Evolutionary conservation across 306 rosid species (phyloP).

Genomic region (Corylus avellana): DNA sequence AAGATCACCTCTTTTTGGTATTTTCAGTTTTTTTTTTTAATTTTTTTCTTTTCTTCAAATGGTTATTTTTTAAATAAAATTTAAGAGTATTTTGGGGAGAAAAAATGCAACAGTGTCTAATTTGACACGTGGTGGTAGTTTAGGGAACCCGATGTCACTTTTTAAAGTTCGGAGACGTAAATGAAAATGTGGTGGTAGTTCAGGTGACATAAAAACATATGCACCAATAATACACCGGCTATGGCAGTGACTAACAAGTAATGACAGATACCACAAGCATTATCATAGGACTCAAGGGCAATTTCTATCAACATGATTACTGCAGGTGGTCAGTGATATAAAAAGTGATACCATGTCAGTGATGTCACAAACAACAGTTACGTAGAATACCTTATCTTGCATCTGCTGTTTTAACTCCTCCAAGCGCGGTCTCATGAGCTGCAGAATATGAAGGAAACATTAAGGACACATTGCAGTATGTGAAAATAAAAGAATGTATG

Average conservation of each 20-base stretch:
- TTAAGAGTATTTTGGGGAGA: too few relatives aligned
- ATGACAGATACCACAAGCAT: not conserved
- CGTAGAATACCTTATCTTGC: constrained; percentile 53
- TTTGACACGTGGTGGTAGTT: too few relatives aligned
- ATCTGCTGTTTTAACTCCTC: constrained; percentile 58
- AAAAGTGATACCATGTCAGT: constrained; percentile 13
- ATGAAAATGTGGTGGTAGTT: too few relatives aligned
- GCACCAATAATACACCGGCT: not conserved
- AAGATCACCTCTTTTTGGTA: too few relatives aligned
- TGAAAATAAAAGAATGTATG: not conserved
- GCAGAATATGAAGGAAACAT: constrained; percentile 34
- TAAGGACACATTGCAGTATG: constrained; percentile 9
- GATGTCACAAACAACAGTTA: constrained; percentile 17
- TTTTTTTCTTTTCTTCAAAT: too few relatives aligned
- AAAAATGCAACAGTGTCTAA: too few relatives aligned
- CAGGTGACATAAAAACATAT: not conserved
- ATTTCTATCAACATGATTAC: constrained; percentile 11
- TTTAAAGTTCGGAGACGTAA: too few relatives aligned
- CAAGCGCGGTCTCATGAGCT: constrained; percentile 76
- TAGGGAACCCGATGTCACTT: too few relatives aligned
- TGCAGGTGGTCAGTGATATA: not conserved
- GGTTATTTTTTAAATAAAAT: too few relatives aligned
- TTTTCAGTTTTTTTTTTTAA: too few relatives aligned
- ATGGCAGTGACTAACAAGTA: not conserved
- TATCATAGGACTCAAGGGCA: not conserved